Base-by-base conservation (phyloP, 179 eudicot genomes). In the Gypsophila paniculata region DNA sequence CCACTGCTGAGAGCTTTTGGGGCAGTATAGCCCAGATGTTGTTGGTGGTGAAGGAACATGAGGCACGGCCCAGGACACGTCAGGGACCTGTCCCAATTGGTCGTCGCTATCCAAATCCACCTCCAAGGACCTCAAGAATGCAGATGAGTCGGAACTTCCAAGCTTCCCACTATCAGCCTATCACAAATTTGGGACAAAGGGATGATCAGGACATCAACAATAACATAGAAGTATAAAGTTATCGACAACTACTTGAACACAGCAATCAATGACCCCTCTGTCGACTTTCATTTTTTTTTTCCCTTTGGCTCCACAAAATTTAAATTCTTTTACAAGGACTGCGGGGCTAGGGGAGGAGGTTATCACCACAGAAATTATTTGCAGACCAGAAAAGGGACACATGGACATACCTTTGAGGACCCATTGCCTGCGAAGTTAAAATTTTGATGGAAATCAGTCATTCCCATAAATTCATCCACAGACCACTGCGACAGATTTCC, bases 151-250 rank as follows among this genome's bases (percentile, higher is more conserved):
- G 2, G 94, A 91, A 48, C 86, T 90, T 75, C 94, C 92, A 32
- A 85, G 80, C 87, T 91, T 94, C 19, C 89, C 94, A 76, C 86
- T 85, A 81, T 93, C 97, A 77, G 91, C 97, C 99, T 94, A 79
- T n/a, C 23, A 75, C 17, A 80, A 69, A 59, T 48, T 69, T 0
- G n/a, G 39, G 52, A 21, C 76, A 11, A 63, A 11, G 32, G 39
- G 46, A 62, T 21, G 63, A 61, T 65, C 19, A 58, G 4, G 14
- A 55, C 14, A 71, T 23, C 71, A 44, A 53, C 38, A 58, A 38
- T 26, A 58, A 44, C 5, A 48, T 3, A 8, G 18, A 2, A 61
- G 5, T 26, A 26, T 11, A 61, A 21, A 22, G 12, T 21, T 36
- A 36, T 36, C 42, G n/a, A n/a, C n/a, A n/a, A n/a, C n/a, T n/a